Base-by-base conservation (phyloP, 148 eudicot genomes). In the Spergularia bocconei region DNA sequence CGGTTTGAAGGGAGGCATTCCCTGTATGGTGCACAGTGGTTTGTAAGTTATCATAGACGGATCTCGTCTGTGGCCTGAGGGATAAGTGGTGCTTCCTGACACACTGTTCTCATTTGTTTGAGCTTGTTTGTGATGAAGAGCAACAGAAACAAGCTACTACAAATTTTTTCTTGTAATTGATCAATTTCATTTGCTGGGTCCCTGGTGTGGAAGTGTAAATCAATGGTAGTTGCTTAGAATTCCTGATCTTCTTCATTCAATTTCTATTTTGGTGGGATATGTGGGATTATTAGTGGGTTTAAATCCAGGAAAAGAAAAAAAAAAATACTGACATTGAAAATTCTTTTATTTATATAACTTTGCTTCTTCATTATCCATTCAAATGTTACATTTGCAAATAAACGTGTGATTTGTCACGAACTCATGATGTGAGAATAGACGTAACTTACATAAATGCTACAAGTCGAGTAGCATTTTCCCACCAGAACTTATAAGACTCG, bases 201-300 rank as follows among this genome's bases (percentile, higher is more conserved):
- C 66, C 51, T 63, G 71, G 76, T 67, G 83, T 80, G 83, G 71
- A 80, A 72, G 63, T 80, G 83, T 80, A 77, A 80, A 76, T 76
- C 59, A 50, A 65, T 51, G 14, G 7, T 61, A 76, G 76, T 58
- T 70, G 67, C 21, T 65, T 80, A 80, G 79, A 71, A 77, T 21
- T 72, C 69, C 57, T 44, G 41, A 12, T 36, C 65, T 16, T 14
- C 53, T 67, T 53, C 16, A 25, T 58, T 59, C 33, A 19, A 50
- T 50, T 65, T 58, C 7, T 13, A 41, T 36, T 77, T 81, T 73
- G 67, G 58, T 68, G 54, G 69, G 52, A 29, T n/a, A 29, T 29
- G 36, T 29, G 36, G 36, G 36, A 29, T 29, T 29, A 77, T 67
- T 67, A 17, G 9, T 67, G 69, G 59, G 74, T 75, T 71, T 72